Evolutionary conservation across 176 grass and related monocot genomes (phyloP).

Genomic region (Oryza australiensis): DNA sequence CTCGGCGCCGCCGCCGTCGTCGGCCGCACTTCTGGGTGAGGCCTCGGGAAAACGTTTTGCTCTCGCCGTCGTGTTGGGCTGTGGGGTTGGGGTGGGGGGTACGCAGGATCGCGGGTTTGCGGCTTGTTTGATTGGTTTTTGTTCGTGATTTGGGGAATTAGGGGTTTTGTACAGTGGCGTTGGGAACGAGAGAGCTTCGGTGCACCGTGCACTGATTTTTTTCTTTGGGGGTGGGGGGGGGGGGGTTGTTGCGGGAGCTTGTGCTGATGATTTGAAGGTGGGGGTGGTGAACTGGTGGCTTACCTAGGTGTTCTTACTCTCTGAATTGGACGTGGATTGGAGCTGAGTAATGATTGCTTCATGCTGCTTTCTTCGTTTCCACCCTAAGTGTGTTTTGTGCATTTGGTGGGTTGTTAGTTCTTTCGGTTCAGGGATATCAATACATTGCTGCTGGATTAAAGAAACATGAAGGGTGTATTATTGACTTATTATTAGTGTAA

Average conservation of each 20-base stretch:
- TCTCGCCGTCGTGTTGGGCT: not conserved
- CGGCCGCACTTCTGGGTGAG: slow-evolving; percentile 30
- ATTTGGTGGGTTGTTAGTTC: not conserved
- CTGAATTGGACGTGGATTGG: not conserved
- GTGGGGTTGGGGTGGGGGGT: not conserved
- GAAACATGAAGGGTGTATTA: not conserved
- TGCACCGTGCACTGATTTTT: too few species aligned
- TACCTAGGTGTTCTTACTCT: not conserved
- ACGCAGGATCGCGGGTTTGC: not conserved
- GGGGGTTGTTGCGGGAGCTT: not conserved
- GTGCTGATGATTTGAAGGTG: not conserved
- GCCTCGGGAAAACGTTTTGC: not conserved
- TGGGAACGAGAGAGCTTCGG: not conserved
- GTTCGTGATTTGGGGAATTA: not conserved
- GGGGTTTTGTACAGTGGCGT: not conserved
- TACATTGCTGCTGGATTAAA: not conserved
- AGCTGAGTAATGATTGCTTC: not conserved
- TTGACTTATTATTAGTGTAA: slow-evolving; percentile 1
- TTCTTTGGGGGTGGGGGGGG: too few species aligned
- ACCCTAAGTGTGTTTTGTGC: not conserved
- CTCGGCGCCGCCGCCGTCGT: too few species aligned
- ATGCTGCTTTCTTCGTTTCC: not conserved
- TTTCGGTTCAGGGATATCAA: not conserved
- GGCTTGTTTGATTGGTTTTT: not conserved
- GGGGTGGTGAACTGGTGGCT: not conserved